phyloP scores from a whole-genome alignment of 441 rosid species.

The Dalechampia spathulata region DNA sequence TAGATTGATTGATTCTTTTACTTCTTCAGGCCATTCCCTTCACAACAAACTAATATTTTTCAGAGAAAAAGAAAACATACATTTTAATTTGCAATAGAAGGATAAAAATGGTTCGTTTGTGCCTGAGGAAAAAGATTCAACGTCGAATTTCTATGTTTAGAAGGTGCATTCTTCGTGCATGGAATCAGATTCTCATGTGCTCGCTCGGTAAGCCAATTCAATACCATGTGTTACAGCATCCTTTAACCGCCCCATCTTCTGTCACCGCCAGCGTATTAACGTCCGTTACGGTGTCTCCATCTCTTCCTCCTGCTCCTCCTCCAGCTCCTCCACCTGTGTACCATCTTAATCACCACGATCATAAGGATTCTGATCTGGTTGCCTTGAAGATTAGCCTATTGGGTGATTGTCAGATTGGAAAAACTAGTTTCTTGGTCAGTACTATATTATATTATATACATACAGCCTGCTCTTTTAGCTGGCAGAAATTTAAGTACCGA shows the following conservation, averaged over 20 bases:
- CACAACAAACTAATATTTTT: no score
- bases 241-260: slow-evolving; percentile 16
- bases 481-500: no score
- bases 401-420: slow-evolving; percentile 71
- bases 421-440: slow-evolving; percentile 71
- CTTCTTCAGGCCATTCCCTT: slow-evolving; percentile 26
- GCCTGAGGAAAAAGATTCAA: slow-evolving; percentile 32
- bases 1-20: neutral
- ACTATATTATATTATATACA: neutral
- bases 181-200: slow-evolving; percentile 39
- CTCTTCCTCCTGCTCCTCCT: neutral
- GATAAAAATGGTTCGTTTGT: slow-evolving; percentile 26
- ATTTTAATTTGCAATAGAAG: no score
- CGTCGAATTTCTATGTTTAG: slow-evolving; percentile 46
- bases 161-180: slow-evolving; percentile 42
- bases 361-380: slow-evolving; percentile 60
- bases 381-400: slow-evolving; percentile 70
- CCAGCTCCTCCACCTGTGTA: neutral
- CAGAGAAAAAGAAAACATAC: neutral
- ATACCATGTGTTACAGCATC: slow-evolving; percentile 33
- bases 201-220: slow-evolving; percentile 43
- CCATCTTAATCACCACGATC: neutral
- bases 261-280: slow-evolving; percentile 9
- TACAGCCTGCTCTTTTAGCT: no score
- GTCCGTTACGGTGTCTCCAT: slow-evolving; percentile 8